Percentiles rank a stretch among this genome's conserved stretches.
Conservation (phyloP, 2,329 filamentous ascomycete genomes). For the Pestalotiopsis sp. region DNA sequence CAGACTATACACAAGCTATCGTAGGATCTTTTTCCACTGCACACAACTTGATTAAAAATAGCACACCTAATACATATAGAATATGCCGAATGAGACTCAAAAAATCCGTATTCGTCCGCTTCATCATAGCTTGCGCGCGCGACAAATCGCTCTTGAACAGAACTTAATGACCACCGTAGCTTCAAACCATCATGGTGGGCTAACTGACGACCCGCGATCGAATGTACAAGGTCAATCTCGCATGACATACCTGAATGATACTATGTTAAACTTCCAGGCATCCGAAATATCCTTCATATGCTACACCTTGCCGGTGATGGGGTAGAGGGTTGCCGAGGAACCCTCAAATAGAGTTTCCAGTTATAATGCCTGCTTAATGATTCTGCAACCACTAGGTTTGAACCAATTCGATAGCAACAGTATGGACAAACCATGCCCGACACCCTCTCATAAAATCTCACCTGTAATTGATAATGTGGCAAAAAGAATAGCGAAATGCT, state of each 20-base stretch:
- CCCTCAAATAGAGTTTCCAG: not conserved
- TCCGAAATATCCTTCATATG: not conserved
- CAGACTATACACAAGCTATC: not conserved
- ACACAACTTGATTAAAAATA: not conserved
- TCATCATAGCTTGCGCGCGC: too few relatives aligned
- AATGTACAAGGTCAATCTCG: not conserved
- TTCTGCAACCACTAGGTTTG: not conserved
- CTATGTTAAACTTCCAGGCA: constrained; percentile 4
- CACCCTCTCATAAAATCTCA: not conserved
- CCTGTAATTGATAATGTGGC: not conserved
- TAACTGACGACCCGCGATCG: not conserved
- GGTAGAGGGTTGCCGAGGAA: not conserved
- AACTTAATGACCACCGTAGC: not conserved
- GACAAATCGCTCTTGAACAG: not conserved
- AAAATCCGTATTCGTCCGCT: too few relatives aligned
- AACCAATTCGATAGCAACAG: not conserved
- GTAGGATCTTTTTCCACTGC: not conserved
- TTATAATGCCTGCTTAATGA: not conserved
- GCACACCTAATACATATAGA: not conserved
- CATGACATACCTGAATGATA: not conserved
- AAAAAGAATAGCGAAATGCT: not conserved
- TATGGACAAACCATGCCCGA: not conserved
- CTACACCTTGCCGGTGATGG: not conserved
- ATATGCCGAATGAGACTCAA: too few relatives aligned
- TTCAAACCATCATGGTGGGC: not conserved